These are phyloP conservation scores for Saccharomyces pastorianus DNA, from an alignment of 1,139 yeast genomes.

Conservation along the genomic window DNA sequence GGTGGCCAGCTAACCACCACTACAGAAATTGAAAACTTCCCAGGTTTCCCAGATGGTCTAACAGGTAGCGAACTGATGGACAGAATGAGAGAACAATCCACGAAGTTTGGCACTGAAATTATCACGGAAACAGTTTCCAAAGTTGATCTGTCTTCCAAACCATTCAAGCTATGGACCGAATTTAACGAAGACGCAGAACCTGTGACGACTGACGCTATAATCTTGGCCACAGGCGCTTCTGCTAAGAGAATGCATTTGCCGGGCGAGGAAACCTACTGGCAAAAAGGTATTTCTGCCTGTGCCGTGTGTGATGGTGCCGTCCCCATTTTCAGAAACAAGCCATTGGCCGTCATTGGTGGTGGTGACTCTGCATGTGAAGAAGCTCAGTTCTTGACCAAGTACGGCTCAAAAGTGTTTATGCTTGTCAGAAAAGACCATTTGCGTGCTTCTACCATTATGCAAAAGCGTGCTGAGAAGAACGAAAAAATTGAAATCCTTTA, in stretches of 20 bases:
- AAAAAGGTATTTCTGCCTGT: conserved; percentile 96
- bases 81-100: conserved; percentile 81
- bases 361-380: conserved; percentile 99
- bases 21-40: conserved; percentile 94
- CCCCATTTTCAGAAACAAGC: conserved; percentile 95
- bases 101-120: conserved; percentile 82
- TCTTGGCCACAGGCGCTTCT: conserved; percentile 94
- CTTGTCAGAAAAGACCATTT: conserved; percentile 89
- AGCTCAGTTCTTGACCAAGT: conserved; percentile 90
- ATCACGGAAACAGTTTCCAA: conserved; percentile 91
- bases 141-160: conserved; percentile 76
- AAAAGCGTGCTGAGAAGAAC: conserved; percentile 74
- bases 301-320: conserved; percentile 99
- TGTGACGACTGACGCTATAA: conserved; percentile 82
- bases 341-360: conserved; percentile 95
- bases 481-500: conserved; percentile 85
- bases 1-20: conserved; percentile 98
- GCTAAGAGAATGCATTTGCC: conserved; percentile 91
- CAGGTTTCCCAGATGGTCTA: conserved; percentile 96
- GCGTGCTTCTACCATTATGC: conserved; percentile 95
- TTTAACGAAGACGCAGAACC: conserved; percentile 85
- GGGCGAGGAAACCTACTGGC: conserved; percentile 98
- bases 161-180: conserved; percentile 96
- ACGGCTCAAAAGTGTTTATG: conserved; percentile 89
- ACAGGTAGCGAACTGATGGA: conserved; percentile 87